Evolutionary conservation across 495 filamentous ascomycete species (phyloP).

Genomic region (Podospora anserina): DNA sequence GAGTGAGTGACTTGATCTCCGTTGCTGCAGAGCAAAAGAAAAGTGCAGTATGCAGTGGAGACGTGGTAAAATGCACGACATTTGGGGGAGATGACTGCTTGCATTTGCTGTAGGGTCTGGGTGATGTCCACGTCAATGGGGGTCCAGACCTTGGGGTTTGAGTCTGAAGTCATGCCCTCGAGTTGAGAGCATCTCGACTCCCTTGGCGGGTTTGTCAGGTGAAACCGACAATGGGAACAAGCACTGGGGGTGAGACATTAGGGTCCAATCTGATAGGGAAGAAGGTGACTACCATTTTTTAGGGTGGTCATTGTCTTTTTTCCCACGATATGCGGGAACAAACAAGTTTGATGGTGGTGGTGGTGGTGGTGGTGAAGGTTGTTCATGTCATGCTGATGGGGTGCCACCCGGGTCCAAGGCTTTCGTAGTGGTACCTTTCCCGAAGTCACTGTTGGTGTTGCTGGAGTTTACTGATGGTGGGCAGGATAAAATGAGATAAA

Average conservation of each 20-base stretch:
- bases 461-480: background rate
- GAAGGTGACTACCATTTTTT: background rate
- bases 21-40: background rate
- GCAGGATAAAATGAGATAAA: background rate
- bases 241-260: conserved; percentile 1
- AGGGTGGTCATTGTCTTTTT: background rate
- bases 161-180: background rate
- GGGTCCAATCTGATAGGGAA: conserved; percentile 1
- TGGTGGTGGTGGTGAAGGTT: background rate
- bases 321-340: conserved; percentile 1
- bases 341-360: background rate
- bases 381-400: background rate
- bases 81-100: background rate
- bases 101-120: background rate
- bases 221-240: background rate
- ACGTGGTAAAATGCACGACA: background rate
- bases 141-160: background rate
- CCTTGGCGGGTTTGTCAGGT: background rate
- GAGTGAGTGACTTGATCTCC: background rate
- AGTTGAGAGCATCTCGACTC: background rate
- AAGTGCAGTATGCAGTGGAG: background rate
- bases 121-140: background rate
- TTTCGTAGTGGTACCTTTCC: conserved; percentile 3
- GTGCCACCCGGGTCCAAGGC: background rate
- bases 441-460: background rate